Conservation (phyloP, 1,284 basidiomycete genomes). For the Takashimella tepidaria region DNA sequence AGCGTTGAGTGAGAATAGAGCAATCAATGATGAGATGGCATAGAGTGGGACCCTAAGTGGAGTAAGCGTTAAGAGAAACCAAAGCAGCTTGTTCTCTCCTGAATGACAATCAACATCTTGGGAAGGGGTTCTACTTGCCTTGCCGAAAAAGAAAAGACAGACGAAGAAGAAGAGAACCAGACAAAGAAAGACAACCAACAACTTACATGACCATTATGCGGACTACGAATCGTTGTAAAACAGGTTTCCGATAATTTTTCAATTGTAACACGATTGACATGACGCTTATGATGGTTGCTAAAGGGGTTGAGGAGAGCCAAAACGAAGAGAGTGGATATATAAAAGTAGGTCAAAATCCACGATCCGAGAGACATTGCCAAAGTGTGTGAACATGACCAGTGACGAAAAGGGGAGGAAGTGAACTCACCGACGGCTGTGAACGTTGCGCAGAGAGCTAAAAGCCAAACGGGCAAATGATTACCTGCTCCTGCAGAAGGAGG, state of each 20-base stretch:
- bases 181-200: too few relatives aligned
- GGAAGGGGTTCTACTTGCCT: too few relatives aligned
- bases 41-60: slow-evolving; percentile 71
- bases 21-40: slow-evolving; percentile 83
- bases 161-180: too few relatives aligned
- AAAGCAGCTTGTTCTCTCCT: not conserved
- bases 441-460: slow-evolving; percentile 41
- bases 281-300: slow-evolving; percentile 71
- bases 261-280: slow-evolving; percentile 83
- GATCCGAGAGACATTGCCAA: not conserved
- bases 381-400: not conserved
- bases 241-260: slow-evolving; percentile 80
- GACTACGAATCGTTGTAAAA: slow-evolving; percentile 77
- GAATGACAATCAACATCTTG: too few relatives aligned
- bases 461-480: slow-evolving; percentile 38
- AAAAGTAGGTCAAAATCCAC: too few relatives aligned
- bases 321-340: not conserved
- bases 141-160: too few relatives aligned
- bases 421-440: slow-evolving; percentile 44
- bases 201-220: slow-evolving; percentile 86
- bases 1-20: slow-evolving; percentile 87
- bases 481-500: slow-evolving; percentile 34
- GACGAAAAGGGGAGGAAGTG: not conserved
- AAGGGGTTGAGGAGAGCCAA: not conserved
- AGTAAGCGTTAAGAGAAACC: not conserved